Evolutionary conservation across 257 asterid species (phyloP).

Genomic region (Ehretia macrophylla): DNA sequence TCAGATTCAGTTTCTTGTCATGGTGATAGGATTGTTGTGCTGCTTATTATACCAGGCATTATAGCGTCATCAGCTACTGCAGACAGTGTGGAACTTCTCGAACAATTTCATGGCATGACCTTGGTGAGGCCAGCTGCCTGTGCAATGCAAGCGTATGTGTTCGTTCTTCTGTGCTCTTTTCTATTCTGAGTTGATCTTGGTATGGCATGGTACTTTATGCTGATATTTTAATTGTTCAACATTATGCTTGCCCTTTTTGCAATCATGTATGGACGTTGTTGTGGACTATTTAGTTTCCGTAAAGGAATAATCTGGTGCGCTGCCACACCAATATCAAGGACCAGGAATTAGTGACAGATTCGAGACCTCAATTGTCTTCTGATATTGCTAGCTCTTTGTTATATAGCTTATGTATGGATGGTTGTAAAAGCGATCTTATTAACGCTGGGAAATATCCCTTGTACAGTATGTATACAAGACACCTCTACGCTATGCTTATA

Average conservation of each 20-base stretch:
- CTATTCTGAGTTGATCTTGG: background rate
- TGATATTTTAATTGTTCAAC: too few species aligned
- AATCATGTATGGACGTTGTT: too few species aligned
- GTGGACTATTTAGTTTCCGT: too few species aligned
- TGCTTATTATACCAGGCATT: slow-evolving; percentile 45
- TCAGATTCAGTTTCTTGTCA: slow-evolving; percentile 2
- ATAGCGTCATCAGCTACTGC: slow-evolving; percentile 83
- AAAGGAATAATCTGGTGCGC: too few species aligned
- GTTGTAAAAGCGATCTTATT: too few species aligned
- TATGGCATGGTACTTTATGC: too few species aligned
- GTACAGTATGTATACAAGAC: background rate
- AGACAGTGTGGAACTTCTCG: slow-evolving; percentile 62
- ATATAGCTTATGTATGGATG: too few species aligned
- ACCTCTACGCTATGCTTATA: background rate
- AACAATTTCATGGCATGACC: slow-evolving; percentile 60
- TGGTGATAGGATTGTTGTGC: slow-evolving; percentile 11
- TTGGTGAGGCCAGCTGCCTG: slow-evolving; percentile 59
- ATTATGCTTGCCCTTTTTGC: too few species aligned
- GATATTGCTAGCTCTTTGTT: too few species aligned
- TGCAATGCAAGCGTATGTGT: slow-evolving; percentile 53
- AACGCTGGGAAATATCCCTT: background rate
- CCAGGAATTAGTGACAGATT: too few species aligned
- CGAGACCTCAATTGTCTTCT: too few species aligned
- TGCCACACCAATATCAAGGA: too few species aligned
- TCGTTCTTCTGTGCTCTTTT: slow-evolving; percentile 1